Conservation (phyloP, 2,329 filamentous ascomycete genomes). For the Trichoderma sp. region DNA sequence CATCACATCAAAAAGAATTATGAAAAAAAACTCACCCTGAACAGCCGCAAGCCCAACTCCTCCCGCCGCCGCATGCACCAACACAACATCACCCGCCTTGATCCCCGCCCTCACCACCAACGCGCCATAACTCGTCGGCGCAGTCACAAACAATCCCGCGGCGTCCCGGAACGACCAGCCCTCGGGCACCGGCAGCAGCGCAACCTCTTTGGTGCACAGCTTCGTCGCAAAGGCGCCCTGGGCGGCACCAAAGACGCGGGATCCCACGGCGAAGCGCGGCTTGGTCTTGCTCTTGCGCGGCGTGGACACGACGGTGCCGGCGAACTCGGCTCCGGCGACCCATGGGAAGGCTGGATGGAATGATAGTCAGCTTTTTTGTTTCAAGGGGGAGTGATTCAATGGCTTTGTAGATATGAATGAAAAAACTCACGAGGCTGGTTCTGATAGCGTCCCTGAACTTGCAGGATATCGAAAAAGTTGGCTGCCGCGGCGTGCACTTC, state of each 20-base stretch:
- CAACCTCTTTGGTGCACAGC: constrained; percentile 65
- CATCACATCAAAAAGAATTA: background rate
- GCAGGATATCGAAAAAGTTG: constrained; percentile 97
- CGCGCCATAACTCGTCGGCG: constrained; percentile 84
- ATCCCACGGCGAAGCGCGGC: constrained; percentile 69
- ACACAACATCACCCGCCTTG: constrained; percentile 78
- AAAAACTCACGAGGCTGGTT: constrained; percentile 67
- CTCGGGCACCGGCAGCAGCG: constrained; percentile 71
- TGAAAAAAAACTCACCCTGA: constrained; percentile 53
- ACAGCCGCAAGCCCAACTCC: constrained; percentile 91
- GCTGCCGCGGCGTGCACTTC: constrained; percentile 82
- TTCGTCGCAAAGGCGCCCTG: constrained; percentile 87
- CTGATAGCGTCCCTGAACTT: constrained; percentile 95
- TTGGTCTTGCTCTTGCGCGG: constrained; percentile 51
- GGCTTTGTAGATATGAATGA: no score
- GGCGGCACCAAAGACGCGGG: constrained; percentile 80
- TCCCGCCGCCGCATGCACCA: constrained; percentile 90
- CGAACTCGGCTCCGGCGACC: constrained; percentile 85
- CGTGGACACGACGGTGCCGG: constrained; percentile 70
- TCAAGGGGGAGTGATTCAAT: no score
- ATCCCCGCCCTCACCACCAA: constrained; percentile 77
- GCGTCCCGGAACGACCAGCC: constrained; percentile 85
- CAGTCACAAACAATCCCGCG: constrained; percentile 87
- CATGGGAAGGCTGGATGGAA: constrained; percentile 68
- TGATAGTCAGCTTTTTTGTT: background rate